Evolutionary conservation across 2,329 filamentous ascomycete species (phyloP), one percentile per base, ranked within the genome.

Genomic region (Raffaelea ambrosiae): DNA sequence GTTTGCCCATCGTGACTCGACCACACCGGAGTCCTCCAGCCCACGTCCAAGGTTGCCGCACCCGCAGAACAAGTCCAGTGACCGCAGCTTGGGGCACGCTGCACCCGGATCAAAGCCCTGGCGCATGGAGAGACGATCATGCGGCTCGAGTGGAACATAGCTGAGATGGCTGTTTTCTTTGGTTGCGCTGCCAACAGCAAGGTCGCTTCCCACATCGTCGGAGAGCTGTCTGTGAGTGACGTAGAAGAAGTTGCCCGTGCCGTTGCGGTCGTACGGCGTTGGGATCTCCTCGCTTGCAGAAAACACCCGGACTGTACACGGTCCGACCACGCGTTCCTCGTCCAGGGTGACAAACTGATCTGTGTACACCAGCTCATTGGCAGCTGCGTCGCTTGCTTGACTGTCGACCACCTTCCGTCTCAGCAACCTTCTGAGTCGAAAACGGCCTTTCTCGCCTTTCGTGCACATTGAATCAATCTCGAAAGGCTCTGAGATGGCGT

Each of bases 31-130:
- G 46, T 89, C 85, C 61, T 89, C 86, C 0, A 94, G 67, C 0
- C 86, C 87, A 26, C 84, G 73, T 5, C 86, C 87, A 45, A 93
- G 80, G 46, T 83, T 88, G 0, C 88, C 87, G 18, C 84, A 83
- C 1, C 88, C 88, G 54, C 83, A 88, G 57, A 88, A 94, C 0
- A 93, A 66, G 53, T 88, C 85, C 3, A 91, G 64, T 0, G 82
- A 84, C 5, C 66, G 68, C 9, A 86, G 67, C 49, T 69, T 70
- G 18, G 58, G 51, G 50, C 48, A 59, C 5, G 50, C 29, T 1
- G 51, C 54, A 0, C 48, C 43, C 0, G 77, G 74, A 52, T 82
- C 66, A 39, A 77, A 77, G 0, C 80, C 81, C 61, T 85, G 74
- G 0, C 65, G 69, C 3, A 84, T 53, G 4, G 56, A 58, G 5